Conservation (phyloP, 2,329 filamentous ascomycete genomes). For the Diaporthe australafricana region DNA sequence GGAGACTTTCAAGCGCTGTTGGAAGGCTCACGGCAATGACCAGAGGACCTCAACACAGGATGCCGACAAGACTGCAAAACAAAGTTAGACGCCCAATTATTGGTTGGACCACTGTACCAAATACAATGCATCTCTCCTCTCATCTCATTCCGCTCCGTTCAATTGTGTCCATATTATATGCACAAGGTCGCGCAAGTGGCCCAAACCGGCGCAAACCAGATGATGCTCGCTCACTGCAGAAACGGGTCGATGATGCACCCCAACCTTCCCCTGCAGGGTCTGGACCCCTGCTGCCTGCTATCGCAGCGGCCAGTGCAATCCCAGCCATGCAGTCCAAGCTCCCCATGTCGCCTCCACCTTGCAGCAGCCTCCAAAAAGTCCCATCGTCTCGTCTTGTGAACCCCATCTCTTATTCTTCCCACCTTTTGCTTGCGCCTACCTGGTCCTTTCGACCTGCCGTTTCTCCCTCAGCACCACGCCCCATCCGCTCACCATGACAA, state of each 20-base stretch:
- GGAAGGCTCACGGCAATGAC: slow-evolving; percentile 91
- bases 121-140: neutral
- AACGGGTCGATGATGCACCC: neutral
- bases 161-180: no score
- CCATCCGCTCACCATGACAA: slow-evolving; percentile 32
- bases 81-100: neutral
- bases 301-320: slow-evolving; percentile 7
- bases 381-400: neutral
- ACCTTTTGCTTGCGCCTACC: neutral
- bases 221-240: neutral
- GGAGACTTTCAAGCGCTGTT: slow-evolving; percentile 89
- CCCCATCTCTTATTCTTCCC: no score
- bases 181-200: neutral
- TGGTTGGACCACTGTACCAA: neutral
- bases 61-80: slow-evolving; percentile 48
- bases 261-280: neutral
- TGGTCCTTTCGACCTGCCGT: neutral
- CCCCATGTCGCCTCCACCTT: slow-evolving; percentile 21
- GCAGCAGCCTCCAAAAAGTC: neutral
- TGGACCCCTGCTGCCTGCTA: slow-evolving; percentile 10
- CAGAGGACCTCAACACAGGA: slow-evolving; percentile 83
- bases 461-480: neutral
- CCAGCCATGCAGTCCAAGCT: neutral
- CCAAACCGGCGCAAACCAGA: neutral
- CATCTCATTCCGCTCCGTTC: neutral